phyloP scores from a whole-genome alignment of 768 basidiomycete species.

The Trametes punicea region DNA sequence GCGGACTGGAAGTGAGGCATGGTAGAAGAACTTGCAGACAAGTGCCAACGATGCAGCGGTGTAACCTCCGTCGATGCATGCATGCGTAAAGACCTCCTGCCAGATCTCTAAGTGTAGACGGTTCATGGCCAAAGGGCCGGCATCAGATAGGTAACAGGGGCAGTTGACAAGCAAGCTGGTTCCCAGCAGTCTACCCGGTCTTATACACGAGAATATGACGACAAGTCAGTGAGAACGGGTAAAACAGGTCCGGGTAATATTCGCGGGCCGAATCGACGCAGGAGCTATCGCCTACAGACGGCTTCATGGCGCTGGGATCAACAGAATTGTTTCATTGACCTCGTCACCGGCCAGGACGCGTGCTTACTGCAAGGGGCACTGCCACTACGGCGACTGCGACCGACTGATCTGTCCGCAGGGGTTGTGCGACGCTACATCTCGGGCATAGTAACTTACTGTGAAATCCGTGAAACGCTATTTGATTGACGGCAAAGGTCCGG shows the following conservation, averaged over 20 bases:
- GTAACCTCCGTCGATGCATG: constrained; percentile 15
- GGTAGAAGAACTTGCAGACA: constrained; percentile 11
- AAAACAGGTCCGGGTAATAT: too few relatives aligned
- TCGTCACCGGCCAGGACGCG: background rate
- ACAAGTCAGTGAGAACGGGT: background rate
- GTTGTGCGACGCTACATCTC: constrained; percentile 6
- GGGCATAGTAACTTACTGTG: background rate
- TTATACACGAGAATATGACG: background rate
- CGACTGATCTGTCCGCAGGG: background rate
- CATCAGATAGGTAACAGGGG: too few relatives aligned
- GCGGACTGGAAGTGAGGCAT: constrained; percentile 4
- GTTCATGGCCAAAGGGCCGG: background rate
- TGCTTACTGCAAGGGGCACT: constrained; percentile 1
- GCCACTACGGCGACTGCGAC: constrained; percentile 1
- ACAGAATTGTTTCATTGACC: background rate
- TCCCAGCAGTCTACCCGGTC: background rate
- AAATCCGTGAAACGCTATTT: background rate
- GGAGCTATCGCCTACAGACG: background rate
- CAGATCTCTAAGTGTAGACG: constrained; percentile 14
- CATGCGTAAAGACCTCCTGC: constrained; percentile 9
- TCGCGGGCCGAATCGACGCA: background rate
- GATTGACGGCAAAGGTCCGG: background rate
- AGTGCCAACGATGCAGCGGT: constrained; percentile 9
- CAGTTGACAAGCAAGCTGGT: background rate
- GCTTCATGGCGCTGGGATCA: background rate